Percentiles rank a stretch among this genome's conserved stretches.
phyloP scores from a whole-genome alignment of 176 grass and related monocot species.

The Avena insularis region DNA sequence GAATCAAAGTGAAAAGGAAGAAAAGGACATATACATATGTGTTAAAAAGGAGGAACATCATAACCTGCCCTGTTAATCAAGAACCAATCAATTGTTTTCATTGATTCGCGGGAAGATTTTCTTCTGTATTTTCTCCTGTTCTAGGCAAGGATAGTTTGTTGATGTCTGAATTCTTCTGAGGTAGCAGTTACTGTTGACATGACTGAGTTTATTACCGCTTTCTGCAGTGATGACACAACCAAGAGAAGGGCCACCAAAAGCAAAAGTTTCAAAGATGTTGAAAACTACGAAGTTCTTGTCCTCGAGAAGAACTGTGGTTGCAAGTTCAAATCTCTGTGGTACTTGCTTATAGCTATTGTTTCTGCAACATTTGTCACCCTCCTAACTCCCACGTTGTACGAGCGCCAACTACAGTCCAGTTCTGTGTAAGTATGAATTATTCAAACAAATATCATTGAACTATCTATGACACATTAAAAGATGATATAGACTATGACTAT shows the following conservation, averaged over 20 bases:
- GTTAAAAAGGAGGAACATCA: conserved; percentile 39
- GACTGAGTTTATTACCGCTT: conserved; percentile 39
- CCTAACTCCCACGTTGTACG: conserved; percentile 67
- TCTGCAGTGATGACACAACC: conserved; percentile 64
- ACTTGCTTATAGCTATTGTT: conserved; percentile 71
- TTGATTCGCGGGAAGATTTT: background rate
- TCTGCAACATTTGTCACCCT: conserved; percentile 76
- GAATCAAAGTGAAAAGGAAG: conserved; percentile 45
- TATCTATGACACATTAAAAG: background rate
- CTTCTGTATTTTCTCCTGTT: conserved; percentile 11
- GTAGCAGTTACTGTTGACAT: background rate
- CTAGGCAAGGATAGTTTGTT: conserved; percentile 16
- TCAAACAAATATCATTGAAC: conserved; percentile 22
- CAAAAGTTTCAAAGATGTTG: conserved; percentile 71
- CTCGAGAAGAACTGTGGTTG: conserved; percentile 63
- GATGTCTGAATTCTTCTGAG: conserved; percentile 29
- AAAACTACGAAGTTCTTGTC: conserved; percentile 74
- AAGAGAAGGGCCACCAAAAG: conserved; percentile 70
- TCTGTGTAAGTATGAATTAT: conserved; percentile 51
- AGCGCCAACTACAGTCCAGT: conserved; percentile 59
- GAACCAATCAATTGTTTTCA: conserved; percentile 30
- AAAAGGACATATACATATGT: conserved; percentile 33
- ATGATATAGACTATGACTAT: background rate
- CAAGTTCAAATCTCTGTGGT: conserved; percentile 79
- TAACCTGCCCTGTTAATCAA: conserved; percentile 29